Evolutionary conservation across 805 yeast genomes (phyloP).

Genomic region (Starmerella sp.): DNA sequence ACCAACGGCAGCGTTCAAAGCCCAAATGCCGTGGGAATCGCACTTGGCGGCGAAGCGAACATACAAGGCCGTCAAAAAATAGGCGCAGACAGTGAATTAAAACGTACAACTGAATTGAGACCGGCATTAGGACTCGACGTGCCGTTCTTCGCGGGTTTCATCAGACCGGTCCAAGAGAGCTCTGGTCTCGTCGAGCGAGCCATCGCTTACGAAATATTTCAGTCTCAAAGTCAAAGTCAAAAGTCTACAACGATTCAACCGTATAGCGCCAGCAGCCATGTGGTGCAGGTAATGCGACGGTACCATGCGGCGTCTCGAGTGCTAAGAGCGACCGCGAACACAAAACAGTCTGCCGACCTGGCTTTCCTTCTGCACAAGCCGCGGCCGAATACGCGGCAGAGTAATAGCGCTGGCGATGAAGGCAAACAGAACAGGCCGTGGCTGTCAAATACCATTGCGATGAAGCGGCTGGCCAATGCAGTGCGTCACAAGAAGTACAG

Average conservation of each 20-base stretch:
- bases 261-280: not conserved
- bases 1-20: too few relatives aligned
- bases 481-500: not conserved
- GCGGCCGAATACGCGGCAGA: not conserved
- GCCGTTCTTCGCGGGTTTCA: too few relatives aligned
- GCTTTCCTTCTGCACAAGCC: conserved; percentile 2
- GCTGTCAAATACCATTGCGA: conserved; percentile 2
- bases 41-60: too few relatives aligned
- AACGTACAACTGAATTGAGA: too few relatives aligned
- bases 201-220: not conserved
- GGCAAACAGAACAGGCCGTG: not conserved
- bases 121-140: too few relatives aligned
- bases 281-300: conserved; percentile 1
- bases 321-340: not conserved
- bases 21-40: too few relatives aligned
- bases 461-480: conserved; percentile 6
- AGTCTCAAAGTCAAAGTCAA: not conserved
- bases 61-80: too few relatives aligned
- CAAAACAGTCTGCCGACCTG: conserved; percentile 3
- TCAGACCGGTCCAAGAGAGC: too few relatives aligned
- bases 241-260: not conserved
- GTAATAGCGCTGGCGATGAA: not conserved
- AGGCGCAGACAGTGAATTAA: too few relatives aligned
- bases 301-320: not conserved
- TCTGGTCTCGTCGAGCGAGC: not conserved